Conservation (phyloP, 768 basidiomycete species). For the Leccinellum rugosiceps region DNA sequence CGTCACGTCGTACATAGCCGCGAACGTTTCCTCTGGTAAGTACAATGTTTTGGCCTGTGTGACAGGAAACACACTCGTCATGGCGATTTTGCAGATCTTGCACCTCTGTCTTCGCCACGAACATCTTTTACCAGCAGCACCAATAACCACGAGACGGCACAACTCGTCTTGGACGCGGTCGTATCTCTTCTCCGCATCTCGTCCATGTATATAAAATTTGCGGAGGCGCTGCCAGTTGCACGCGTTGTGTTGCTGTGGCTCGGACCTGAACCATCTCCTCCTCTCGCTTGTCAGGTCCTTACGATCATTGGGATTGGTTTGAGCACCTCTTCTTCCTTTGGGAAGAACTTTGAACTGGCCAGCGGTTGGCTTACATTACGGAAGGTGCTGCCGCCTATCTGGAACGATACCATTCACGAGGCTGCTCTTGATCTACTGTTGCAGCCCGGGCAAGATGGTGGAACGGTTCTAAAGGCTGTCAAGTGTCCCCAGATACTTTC, state of each 20-base stretch:
- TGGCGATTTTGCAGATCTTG: not conserved
- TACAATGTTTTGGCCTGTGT: not conserved
- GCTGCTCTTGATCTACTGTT: slow-evolving; percentile 69
- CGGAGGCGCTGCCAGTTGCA: slow-evolving; percentile 68
- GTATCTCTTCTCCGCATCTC: slow-evolving; percentile 58
- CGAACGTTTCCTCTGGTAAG: slow-evolving; percentile 70
- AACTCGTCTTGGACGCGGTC: slow-evolving; percentile 63
- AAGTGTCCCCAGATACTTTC: slow-evolving; percentile 69
- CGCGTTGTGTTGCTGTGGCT: slow-evolving; percentile 79
- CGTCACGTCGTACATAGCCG: slow-evolving; percentile 79
- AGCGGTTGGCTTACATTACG: slow-evolving; percentile 81
- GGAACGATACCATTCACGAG: slow-evolving; percentile 66
- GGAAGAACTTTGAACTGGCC: slow-evolving; percentile 78
- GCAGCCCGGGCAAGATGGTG: slow-evolving; percentile 35
- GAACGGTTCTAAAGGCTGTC: slow-evolving; percentile 31
- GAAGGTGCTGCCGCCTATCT: slow-evolving; percentile 60
- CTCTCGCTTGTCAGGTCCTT: slow-evolving; percentile 58
- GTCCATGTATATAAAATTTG: slow-evolving; percentile 65
- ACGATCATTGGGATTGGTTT: slow-evolving; percentile 56
- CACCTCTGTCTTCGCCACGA: slow-evolving; percentile 8
- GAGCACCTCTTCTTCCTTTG: slow-evolving; percentile 57
- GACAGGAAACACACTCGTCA: not conserved
- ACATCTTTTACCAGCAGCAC: slow-evolving; percentile 7
- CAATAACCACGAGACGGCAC: slow-evolving; percentile 53
- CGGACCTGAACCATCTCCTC: slow-evolving; percentile 64